Conservation (phyloP, 768 basidiomycete genomes). For the Coprinopsis marcescibilis region DNA sequence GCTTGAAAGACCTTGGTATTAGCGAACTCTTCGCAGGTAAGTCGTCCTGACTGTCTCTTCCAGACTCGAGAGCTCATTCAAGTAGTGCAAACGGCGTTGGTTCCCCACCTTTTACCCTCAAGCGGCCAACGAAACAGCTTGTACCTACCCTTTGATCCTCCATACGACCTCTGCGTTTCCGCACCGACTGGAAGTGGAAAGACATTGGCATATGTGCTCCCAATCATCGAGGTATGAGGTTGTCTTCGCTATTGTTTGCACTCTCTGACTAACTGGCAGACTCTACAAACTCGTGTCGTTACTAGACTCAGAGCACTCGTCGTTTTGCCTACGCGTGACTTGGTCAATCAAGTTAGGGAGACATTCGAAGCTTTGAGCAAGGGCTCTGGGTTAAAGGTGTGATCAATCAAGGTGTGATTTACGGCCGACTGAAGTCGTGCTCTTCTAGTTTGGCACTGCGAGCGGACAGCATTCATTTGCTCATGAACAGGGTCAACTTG, state of each 20-base stretch:
- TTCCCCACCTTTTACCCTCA: slow-evolving; percentile 71
- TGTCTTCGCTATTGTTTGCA: neutral
- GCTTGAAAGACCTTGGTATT: slow-evolving; percentile 75
- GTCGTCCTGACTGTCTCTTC: slow-evolving; percentile 16
- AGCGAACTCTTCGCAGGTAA: slow-evolving; percentile 83
- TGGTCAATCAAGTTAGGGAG: slow-evolving; percentile 89
- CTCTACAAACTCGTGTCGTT: slow-evolving; percentile 65
- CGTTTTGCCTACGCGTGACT: slow-evolving; percentile 89
- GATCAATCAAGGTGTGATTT: slow-evolving; percentile 5
- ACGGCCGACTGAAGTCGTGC: neutral
- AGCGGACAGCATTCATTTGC: slow-evolving; percentile 94
- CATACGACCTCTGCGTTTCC: slow-evolving; percentile 85
- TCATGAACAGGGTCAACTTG: slow-evolving; percentile 81
- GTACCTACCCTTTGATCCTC: slow-evolving; percentile 61
- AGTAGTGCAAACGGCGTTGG: slow-evolving; percentile 81
- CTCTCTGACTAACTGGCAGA: slow-evolving; percentile 32
- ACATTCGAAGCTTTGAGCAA: slow-evolving; percentile 82
- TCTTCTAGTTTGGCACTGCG: slow-evolving; percentile 60
- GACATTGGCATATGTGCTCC: slow-evolving; percentile 92
- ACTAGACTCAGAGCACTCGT: slow-evolving; percentile 85
- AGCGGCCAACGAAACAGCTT: slow-evolving; percentile 36
- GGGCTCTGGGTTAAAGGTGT: slow-evolving; percentile 82
- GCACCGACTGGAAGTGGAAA: slow-evolving; percentile 99
- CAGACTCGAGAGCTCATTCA: slow-evolving; percentile 2
- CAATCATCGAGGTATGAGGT: slow-evolving; percentile 71